phyloP scores from a whole-genome alignment of 1,139 yeast genomes.

The Suhomyces ambrosiae region DNA sequence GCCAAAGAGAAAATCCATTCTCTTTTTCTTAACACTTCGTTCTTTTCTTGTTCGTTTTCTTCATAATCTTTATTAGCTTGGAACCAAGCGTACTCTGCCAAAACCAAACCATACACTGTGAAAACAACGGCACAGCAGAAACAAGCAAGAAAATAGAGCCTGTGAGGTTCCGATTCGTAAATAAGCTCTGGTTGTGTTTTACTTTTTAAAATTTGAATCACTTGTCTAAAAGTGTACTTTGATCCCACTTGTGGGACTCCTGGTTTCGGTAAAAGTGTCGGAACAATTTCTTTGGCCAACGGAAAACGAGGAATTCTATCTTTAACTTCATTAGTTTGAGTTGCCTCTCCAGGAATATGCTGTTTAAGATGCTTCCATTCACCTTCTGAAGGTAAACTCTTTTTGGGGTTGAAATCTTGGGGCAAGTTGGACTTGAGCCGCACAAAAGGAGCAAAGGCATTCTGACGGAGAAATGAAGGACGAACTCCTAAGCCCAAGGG shows the following conservation, averaged over 20 bases:
- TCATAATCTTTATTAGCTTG: constrained; percentile 60
- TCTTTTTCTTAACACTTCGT: constrained; percentile 37
- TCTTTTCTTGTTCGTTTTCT: constrained; percentile 54
- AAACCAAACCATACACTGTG: constrained; percentile 65
- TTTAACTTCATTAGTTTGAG: constrained; percentile 47
- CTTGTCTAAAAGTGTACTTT: constrained; percentile 58
- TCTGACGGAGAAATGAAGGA: not conserved
- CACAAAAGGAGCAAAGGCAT: constrained; percentile 1
- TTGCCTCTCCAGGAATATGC: constrained; percentile 63
- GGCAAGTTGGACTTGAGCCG: constrained; percentile 35
- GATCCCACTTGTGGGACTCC: constrained; percentile 73
- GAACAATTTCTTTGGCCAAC: constrained; percentile 63
- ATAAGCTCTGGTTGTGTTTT: constrained; percentile 70
- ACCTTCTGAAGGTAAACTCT: constrained; percentile 36
- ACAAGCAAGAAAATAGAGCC: constrained; percentile 70
- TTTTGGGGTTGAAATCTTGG: constrained; percentile 28
- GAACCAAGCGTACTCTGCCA: constrained; percentile 58
- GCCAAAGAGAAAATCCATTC: constrained; percentile 39
- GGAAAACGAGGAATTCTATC: constrained; percentile 67
- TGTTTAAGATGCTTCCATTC: constrained; percentile 51
- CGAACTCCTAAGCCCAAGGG: constrained; percentile 4
- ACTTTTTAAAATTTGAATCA: constrained; percentile 58
- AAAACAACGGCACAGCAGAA: constrained; percentile 70
- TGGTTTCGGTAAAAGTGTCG: constrained; percentile 71
- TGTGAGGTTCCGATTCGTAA: constrained; percentile 83